These are phyloP conservation scores for Serpula lacrymans DNA, from an alignment of 768 basidiomycete genomes.

Conservation along the genomic window DNA sequence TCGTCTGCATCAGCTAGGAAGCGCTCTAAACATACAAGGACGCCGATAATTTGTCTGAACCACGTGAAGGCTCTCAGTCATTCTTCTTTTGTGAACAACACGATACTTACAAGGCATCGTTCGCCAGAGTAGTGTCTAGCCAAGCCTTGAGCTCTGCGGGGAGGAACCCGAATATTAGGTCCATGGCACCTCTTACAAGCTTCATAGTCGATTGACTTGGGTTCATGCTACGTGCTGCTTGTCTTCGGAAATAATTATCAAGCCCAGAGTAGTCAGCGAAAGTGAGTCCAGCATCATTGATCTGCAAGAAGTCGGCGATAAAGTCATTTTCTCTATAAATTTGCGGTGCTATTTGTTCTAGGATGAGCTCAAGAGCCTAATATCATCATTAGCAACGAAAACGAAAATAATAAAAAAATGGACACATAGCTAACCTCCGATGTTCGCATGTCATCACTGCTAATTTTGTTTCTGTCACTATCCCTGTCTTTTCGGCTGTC, in stretches of 20 bases:
- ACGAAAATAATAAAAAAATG: background rate
- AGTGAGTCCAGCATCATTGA: slow-evolving; percentile 83
- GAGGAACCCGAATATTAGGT: slow-evolving; percentile 93
- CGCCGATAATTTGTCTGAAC: slow-evolving; percentile 78
- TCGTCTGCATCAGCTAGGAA: slow-evolving; percentile 77
- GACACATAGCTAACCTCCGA: slow-evolving; percentile 55
- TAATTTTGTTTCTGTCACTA: slow-evolving; percentile 49
- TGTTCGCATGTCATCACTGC: slow-evolving; percentile 60
- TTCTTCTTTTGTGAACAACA: background rate
- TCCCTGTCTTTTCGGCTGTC: slow-evolving; percentile 43
- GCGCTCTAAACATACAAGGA: slow-evolving; percentile 75
- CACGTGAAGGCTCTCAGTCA: slow-evolving; percentile 2
- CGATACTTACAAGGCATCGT: slow-evolving; percentile 67
- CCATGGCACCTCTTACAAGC: slow-evolving; percentile 85
- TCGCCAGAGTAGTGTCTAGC: slow-evolving; percentile 74
- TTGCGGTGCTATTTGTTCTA: slow-evolving; percentile 72
- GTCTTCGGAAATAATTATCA: slow-evolving; percentile 91
- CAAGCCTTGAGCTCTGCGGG: slow-evolving; percentile 78
- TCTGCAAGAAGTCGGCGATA: slow-evolving; percentile 87
- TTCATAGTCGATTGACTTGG: slow-evolving; percentile 70
- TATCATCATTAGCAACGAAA: slow-evolving; percentile 1
- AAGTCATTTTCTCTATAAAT: slow-evolving; percentile 87
- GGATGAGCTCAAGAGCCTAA: slow-evolving; percentile 70
- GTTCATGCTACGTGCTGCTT: slow-evolving; percentile 72
- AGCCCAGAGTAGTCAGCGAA: slow-evolving; percentile 95